Evolutionary conservation across 306 rosid species (phyloP), one percentile per base, ranked within the genome.

Genomic region (Benincasa hispida): DNA sequence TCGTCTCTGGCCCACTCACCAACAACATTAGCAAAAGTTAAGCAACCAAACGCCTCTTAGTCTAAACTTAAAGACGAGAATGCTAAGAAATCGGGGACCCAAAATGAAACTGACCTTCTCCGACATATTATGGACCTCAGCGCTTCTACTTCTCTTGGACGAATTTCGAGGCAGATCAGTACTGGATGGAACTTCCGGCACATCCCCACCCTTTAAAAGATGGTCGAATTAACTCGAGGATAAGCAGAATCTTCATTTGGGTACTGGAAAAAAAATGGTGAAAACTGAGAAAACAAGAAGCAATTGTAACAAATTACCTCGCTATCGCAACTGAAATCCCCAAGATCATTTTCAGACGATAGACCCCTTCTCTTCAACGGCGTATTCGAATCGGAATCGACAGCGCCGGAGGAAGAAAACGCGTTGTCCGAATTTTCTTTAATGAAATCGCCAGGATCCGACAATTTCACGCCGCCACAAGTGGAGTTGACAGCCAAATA

Each of bases 41-140:
- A 34, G 35, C 82, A 81, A 84, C 48, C 72, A 65, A 55, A 8
- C 17, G 28, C 6, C 6, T 25, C 28, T 9, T 42, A 45, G 25
- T 28, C n/a, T n/a, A 60, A 75, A 8, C 51, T 34, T 51, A 22
- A n/a, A 37, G 18, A 39, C 39, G 56, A 57, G 75, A 60, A 65
- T 63, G 75, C 51, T 27, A 69, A 41, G 70, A 83, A 22, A 63
- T 27, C 42, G 41, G 75, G 72, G 78, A 75, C 32, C 30, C 56
- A 45, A 25, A 27, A 28, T 17, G 57, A 72, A 51, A 25, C 76
- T 72, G 76, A 93, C 98, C 97, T 91, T 94, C 82, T 94, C 98
- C 54, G 98, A 89, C 84, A 91, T 77, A 83, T 94, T 94, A 88
- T 94, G 98, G 18, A 93, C 93, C 81, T 91, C 98, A 6, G 96